phyloP scores from a whole-genome alignment of 805 yeast genomes.

The Cyberlindnera veronae region DNA sequence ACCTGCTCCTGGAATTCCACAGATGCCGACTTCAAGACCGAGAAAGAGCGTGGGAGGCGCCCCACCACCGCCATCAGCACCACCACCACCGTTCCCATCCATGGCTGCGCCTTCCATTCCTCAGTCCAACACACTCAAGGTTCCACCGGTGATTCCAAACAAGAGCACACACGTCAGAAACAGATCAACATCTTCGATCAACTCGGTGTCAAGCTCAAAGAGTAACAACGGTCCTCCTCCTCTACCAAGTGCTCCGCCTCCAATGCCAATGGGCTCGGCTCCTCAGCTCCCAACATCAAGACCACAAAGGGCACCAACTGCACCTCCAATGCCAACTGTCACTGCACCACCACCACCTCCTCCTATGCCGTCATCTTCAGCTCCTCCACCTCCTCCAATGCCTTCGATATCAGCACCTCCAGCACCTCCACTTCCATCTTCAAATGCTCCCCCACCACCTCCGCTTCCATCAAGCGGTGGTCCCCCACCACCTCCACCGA shows the following conservation, averaged over 20 bases:
- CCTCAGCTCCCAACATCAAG: constrained; percentile 9
- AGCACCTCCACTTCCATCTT: constrained; percentile 16
- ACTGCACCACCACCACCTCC: constrained; percentile 16
- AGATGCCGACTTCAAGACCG: constrained; percentile 27
- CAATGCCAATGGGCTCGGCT: constrained; percentile 10
- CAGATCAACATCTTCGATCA: constrained; percentile 16
- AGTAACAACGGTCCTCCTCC: constrained; percentile 8
- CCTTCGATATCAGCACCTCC: constrained; percentile 20
- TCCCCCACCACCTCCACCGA: constrained; percentile 13
- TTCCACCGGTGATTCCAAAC: constrained; percentile 17
- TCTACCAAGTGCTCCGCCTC: constrained; percentile 1
- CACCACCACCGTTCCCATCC: constrained; percentile 22
- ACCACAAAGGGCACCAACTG: constrained; percentile 4
- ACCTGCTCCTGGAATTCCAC: constrained; percentile 28
- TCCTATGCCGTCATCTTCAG: constrained; percentile 12
- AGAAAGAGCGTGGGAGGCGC: constrained; percentile 10
- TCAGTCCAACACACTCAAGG: constrained; percentile 16
- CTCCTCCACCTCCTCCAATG: constrained; percentile 26
- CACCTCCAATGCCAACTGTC: constrained; percentile 26
- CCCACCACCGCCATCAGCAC: constrained; percentile 16
- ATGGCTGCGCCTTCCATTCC: constrained; percentile 25
- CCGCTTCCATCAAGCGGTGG: constrained; percentile 12
- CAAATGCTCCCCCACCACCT: constrained; percentile 4
- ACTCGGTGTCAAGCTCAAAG: constrained; percentile 6
- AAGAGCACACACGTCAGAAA: constrained; percentile 18